phyloP scores from a whole-genome alignment of 495 filamentous ascomycete species.

The Lophiostoma macrostomum region DNA sequence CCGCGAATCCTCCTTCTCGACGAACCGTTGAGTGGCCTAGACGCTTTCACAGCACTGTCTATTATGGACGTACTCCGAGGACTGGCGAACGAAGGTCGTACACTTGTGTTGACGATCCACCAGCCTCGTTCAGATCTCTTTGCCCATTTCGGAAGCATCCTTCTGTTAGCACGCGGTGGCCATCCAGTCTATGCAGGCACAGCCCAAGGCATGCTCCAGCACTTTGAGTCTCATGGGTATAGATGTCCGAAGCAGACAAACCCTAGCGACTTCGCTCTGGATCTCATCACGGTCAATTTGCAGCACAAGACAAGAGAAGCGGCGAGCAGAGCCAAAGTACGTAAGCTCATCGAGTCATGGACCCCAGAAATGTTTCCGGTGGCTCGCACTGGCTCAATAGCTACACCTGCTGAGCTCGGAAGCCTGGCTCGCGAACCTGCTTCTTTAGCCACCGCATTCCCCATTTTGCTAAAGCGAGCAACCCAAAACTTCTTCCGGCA shows the following conservation, averaged over 20 bases:
- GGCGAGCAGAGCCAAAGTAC: constrained; percentile 57
- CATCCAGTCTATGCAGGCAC: constrained; percentile 63
- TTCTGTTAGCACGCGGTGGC: constrained; percentile 67
- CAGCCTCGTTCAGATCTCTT: constrained; percentile 73
- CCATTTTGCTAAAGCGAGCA: constrained; percentile 60
- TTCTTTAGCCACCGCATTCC: constrained; percentile 60
- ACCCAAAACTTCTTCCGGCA: constrained; percentile 66
- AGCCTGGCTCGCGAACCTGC: constrained; percentile 59
- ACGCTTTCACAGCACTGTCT: constrained; percentile 72
- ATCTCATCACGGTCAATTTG: constrained; percentile 70
- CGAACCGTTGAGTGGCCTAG: constrained; percentile 61
- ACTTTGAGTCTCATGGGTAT: constrained; percentile 59
- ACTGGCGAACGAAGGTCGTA: constrained; percentile 69
- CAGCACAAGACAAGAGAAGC: constrained; percentile 59
- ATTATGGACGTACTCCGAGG: constrained; percentile 68
- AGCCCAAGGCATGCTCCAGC: constrained; percentile 61
- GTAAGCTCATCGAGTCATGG: constrained; percentile 56
- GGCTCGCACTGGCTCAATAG: constrained; percentile 41
- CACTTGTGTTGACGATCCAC: constrained; percentile 70
- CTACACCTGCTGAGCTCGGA: constrained; percentile 68
- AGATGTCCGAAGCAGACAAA: constrained; percentile 65
- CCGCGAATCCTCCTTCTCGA: constrained; percentile 67
- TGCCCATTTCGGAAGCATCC: constrained; percentile 62
- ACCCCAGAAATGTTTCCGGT: constrained; percentile 24
- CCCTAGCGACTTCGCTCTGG: constrained; percentile 72